Percentiles rank a stretch among this genome's conserved stretches.
Conservation (phyloP, 441 rosid species). For the Theobroma grandiflorum region DNA sequence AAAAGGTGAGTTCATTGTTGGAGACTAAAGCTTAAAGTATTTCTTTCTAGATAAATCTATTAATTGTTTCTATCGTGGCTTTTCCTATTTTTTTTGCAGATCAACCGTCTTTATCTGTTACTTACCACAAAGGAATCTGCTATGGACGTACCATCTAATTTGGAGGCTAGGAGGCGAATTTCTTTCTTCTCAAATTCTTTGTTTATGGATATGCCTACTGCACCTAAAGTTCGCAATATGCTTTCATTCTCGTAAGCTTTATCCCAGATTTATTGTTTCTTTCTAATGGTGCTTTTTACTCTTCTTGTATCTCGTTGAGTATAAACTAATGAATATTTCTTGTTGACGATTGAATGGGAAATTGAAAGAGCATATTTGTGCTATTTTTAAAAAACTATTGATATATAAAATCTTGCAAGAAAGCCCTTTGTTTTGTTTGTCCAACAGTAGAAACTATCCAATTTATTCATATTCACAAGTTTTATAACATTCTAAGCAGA, state of each 20-base stretch:
- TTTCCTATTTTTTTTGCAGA: slow-evolving; percentile 53
- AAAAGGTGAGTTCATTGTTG: slow-evolving; percentile 62
- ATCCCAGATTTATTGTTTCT: slow-evolving; percentile 22
- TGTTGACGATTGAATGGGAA: background rate
- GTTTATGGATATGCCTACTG: slow-evolving; percentile 97
- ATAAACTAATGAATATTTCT: background rate
- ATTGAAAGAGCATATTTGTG: background rate
- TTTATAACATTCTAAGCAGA: background rate
- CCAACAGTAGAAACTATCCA: background rate
- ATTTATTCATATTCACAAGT: background rate
- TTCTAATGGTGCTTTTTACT: background rate
- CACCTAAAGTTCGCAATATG: slow-evolving; percentile 99
- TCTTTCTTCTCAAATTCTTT: slow-evolving; percentile 99
- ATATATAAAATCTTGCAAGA: background rate
- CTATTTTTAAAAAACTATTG: background rate
- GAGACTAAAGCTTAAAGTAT: slow-evolving; percentile 7
- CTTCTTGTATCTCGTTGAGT: slow-evolving; percentile 9
- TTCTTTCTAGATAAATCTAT: background rate
- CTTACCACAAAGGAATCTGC: slow-evolving; percentile 99
- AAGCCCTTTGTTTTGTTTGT: slow-evolving; percentile 2
- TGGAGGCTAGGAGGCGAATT: slow-evolving; percentile 98
- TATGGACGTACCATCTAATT: slow-evolving; percentile 99
- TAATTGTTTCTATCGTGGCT: slow-evolving; percentile 12
- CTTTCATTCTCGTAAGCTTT: slow-evolving; percentile 97
- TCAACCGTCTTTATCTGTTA: slow-evolving; percentile 84